Conservation (phyloP, 768 basidiomycete species). For the Mycena venus region DNA sequence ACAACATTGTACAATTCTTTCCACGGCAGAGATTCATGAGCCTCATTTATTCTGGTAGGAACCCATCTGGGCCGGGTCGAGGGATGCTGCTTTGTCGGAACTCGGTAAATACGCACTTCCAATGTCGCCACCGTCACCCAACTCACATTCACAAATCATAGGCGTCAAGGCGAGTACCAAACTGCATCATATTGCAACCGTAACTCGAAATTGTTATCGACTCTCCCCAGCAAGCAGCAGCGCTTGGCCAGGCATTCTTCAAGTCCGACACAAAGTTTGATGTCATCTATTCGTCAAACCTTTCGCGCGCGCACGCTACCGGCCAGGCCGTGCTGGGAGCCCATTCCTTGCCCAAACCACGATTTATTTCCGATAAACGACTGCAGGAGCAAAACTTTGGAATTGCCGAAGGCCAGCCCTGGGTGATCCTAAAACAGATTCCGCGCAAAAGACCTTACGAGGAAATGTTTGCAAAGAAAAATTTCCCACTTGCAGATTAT, state of each 20-base stretch:
- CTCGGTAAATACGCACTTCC: conserved; percentile 73
- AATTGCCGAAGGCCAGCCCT: conserved; percentile 74
- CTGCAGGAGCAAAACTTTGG: conserved; percentile 83
- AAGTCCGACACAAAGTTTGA: conserved; percentile 58
- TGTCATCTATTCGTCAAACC: conserved; percentile 76
- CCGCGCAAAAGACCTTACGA: conserved; percentile 51
- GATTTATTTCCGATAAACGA: conserved; percentile 64
- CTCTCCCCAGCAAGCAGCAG: conserved; percentile 73
- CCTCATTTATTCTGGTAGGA: conserved; percentile 39
- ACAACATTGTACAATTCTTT: conserved; percentile 64
- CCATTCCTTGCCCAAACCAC: conserved; percentile 67
- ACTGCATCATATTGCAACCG: background rate
- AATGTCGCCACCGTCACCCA: background rate
- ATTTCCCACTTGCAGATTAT: conserved; percentile 67
- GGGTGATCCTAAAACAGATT: conserved; percentile 51
- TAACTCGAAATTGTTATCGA: background rate
- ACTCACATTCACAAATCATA: conserved; percentile 6
- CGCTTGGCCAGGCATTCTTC: conserved; percentile 66
- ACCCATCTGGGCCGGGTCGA: conserved; percentile 81
- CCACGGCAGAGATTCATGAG: background rate
- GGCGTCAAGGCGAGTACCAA: conserved; percentile 35
- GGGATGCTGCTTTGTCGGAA: conserved; percentile 79
- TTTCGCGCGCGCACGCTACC: conserved; percentile 75
- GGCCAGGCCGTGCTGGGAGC: conserved; percentile 66
- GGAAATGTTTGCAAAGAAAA: conserved; percentile 60